Percentiles rank a stretch among this genome's conserved stretches.
These are phyloP conservation scores for Globisporangium middletonii DNA, from an alignment of 352 stramenopile species.

Conservation along the genomic window DNA sequence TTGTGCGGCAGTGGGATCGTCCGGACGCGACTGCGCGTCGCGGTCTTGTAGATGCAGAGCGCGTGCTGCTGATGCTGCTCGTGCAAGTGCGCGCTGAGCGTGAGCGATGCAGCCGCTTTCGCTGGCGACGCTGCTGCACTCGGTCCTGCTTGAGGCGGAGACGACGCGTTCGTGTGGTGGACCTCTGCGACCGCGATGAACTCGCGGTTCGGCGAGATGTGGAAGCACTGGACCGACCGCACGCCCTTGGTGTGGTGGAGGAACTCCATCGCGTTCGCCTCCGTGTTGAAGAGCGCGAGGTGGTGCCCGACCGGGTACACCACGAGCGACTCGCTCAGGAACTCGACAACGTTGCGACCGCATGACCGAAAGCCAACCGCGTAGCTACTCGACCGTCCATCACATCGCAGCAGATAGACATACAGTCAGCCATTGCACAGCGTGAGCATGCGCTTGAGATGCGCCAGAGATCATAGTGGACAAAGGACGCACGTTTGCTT, in stretches of 20 bases:
- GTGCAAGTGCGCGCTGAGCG: slow-evolving; percentile 12
- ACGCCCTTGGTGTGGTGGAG: slow-evolving; percentile 48
- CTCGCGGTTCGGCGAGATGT: slow-evolving; percentile 61
- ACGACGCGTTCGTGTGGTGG: slow-evolving; percentile 22
- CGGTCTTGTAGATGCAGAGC: slow-evolving; percentile 60
- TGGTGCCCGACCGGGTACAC: slow-evolving; percentile 69
- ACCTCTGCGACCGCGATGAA: slow-evolving; percentile 62
- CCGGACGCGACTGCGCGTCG: slow-evolving; percentile 33
- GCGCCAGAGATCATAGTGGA: neutral
- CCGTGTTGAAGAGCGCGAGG: slow-evolving; percentile 53
- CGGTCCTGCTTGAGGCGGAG: neutral
- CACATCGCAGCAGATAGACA: neutral
- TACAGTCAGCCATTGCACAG: too few species aligned
- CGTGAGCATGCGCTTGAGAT: neutral
- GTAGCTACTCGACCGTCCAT: slow-evolving; percentile 22
- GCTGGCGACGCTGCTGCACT: neutral
- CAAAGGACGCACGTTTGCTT: slow-evolving; percentile 26
- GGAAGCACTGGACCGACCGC: slow-evolving; percentile 58
- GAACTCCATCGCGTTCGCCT: slow-evolving; percentile 64
- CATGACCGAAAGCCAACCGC: slow-evolving; percentile 37
- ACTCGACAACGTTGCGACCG: slow-evolving; percentile 41
- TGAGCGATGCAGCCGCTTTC: slow-evolving; percentile 9
- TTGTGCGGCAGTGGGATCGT: slow-evolving; percentile 43
- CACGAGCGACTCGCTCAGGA: slow-evolving; percentile 43
- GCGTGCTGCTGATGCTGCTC: slow-evolving; percentile 33